phyloP scores from a whole-genome alignment of 768 basidiomycete genomes.

The Tubosaeta sp. region DNA sequence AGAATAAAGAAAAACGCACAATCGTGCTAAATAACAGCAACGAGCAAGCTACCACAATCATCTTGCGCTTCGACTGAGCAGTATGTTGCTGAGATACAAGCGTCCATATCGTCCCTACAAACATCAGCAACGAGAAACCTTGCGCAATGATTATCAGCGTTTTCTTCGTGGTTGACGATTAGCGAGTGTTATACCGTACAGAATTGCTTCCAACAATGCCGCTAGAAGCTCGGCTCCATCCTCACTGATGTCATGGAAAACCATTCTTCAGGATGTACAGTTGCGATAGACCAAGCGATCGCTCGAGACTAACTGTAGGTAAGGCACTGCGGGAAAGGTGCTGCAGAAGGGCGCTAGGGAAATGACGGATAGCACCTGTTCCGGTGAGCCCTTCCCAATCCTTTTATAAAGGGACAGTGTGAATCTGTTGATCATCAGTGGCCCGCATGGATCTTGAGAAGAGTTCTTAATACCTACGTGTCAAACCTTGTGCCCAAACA shows the following conservation, averaged over 20 bases:
- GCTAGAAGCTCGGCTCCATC: constrained; percentile 5
- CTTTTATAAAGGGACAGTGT: not conserved
- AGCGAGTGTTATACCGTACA: constrained; percentile 1
- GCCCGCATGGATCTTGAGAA: not conserved
- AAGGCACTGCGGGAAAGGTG: not conserved
- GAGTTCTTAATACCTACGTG: not conserved
- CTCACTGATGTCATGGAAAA: not conserved
- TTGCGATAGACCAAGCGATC: not conserved
- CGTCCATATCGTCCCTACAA: constrained; percentile 19
- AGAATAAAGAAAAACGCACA: constrained; percentile 6
- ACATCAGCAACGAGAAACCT: not conserved
- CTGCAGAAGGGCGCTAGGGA: not conserved
- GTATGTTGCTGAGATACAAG: constrained; percentile 7
- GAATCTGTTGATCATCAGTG: not conserved
- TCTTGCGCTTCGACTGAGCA: constrained; percentile 8
- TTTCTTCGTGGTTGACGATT: not conserved
- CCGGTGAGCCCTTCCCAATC: not conserved
- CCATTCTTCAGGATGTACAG: not conserved
- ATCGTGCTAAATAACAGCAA: constrained; percentile 23
- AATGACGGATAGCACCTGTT: not conserved
- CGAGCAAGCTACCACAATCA: constrained; percentile 16
- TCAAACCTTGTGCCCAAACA: not conserved
- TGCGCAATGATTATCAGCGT: not conserved
- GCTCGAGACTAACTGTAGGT: not conserved
- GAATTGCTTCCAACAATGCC: not conserved